Evolutionary conservation across 2,329 filamentous ascomycete genomes (phyloP).

Genomic region (Curvularia eragrostidis): DNA sequence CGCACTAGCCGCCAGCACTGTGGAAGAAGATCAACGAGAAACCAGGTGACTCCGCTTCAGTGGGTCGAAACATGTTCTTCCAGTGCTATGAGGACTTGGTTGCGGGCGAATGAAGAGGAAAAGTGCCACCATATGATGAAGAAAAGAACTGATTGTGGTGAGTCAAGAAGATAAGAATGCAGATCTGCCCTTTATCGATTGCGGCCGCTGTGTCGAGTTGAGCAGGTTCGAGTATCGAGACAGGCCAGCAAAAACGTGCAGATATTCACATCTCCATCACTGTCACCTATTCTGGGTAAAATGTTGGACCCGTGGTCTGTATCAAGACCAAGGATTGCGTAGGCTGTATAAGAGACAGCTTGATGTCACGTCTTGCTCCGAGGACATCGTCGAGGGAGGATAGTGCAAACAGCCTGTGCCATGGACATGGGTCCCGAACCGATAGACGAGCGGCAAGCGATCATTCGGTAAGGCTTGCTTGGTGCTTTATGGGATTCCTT

Average conservation of each 20-base stretch:
- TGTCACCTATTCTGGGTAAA: background rate
- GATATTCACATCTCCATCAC: background rate
- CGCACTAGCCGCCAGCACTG: conserved; percentile 1
- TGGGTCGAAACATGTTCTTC: background rate
- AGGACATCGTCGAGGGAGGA: conserved; percentile 5
- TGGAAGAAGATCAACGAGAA: background rate
- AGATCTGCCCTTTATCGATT: background rate
- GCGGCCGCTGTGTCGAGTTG: background rate
- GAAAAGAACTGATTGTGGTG: background rate
- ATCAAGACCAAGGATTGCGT: background rate
- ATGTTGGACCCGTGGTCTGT: background rate
- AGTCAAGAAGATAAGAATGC: background rate
- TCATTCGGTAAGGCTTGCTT: conserved; percentile 36
- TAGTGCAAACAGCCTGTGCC: conserved; percentile 1
- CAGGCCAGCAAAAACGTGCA: background rate
- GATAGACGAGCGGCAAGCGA: conserved; percentile 25
- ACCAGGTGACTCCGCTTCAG: background rate
- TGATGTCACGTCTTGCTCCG: background rate
- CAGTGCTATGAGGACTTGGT: background rate
- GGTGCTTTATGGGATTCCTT: conserved; percentile 22
- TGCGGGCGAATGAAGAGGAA: background rate
- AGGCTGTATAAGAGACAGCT: background rate
- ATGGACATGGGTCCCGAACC: conserved; percentile 33
- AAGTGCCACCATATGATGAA: background rate
- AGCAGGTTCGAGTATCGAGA: background rate